Percentiles rank a stretch among this genome's conserved stretches.
phyloP scores from a whole-genome alignment of 768 basidiomycete genomes.

The Lactarius psammicola region DNA sequence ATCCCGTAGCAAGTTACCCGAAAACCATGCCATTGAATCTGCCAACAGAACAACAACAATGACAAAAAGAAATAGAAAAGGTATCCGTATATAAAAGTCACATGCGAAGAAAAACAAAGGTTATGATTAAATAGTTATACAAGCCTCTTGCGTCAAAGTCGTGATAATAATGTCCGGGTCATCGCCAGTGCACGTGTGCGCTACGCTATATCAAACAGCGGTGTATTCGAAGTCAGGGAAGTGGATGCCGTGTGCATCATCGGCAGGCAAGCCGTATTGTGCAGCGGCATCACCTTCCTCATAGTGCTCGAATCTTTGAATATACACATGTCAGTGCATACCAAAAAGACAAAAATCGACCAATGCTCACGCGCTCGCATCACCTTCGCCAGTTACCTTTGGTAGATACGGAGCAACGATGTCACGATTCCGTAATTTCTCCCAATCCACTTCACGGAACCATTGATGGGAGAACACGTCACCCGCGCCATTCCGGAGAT shows the following conservation, averaged over 20 bases:
- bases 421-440: conserved; percentile 71
- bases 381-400: conserved; percentile 87
- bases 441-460: conserved; percentile 95
- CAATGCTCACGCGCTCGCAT: conserved; percentile 82
- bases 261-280: conserved; percentile 55
- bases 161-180: conserved; percentile 16
- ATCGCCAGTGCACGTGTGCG: not conserved
- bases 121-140: conserved; percentile 18
- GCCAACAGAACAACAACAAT: conserved; percentile 1
- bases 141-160: conserved; percentile 22
- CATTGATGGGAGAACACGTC: conserved; percentile 93
- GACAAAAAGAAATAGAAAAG: not conserved
- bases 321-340: not conserved
- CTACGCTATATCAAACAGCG: conserved; percentile 22
- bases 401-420: conserved; percentile 96
- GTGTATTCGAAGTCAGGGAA: conserved; percentile 85
- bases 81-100: conserved; percentile 15
- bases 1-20: not conserved
- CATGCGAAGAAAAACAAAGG: conserved; percentile 3
- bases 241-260: conserved; percentile 60
- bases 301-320: conserved; percentile 67
- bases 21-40: conserved; percentile 1
- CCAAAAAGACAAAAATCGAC: not conserved
- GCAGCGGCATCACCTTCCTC: conserved; percentile 68
- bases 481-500: conserved; percentile 80